Evolutionary conservation across 495 filamentous ascomycete species (phyloP).

Genomic region (Xylaria curta): DNA sequence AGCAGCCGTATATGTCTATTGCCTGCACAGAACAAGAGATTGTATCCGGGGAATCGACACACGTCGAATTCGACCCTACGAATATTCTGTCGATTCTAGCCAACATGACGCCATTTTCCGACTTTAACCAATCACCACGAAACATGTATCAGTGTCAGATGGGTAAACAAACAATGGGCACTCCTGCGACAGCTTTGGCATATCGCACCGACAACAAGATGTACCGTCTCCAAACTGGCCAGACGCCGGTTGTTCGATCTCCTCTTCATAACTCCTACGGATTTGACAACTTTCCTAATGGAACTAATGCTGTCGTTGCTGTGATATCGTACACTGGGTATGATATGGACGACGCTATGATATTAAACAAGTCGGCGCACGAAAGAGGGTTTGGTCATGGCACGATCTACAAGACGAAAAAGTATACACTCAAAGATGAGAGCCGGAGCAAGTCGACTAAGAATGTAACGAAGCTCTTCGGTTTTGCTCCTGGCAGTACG

Average conservation of each 20-base stretch:
- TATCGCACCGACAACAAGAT: conserved; percentile 97
- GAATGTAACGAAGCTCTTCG: conserved; percentile 76
- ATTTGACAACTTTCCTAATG: conserved; percentile 97
- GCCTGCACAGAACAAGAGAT: conserved; percentile 85
- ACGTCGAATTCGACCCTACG: conserved; percentile 93
- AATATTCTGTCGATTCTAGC: conserved; percentile 97
- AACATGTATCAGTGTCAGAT: conserved; percentile 99
- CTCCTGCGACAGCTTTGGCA: conserved; percentile 82
- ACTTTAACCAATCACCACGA: conserved; percentile 97
- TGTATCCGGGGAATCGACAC: conserved; percentile 82
- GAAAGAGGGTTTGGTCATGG: conserved; percentile 97
- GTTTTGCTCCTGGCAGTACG: conserved; percentile 75
- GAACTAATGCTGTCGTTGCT: conserved; percentile 94
- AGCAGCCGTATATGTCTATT: conserved; percentile 98
- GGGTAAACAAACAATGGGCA: conserved; percentile 99
- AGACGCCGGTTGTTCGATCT: conserved; percentile 91
- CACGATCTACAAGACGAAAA: conserved; percentile 97
- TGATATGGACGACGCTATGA: conserved; percentile 99
- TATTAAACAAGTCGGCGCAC: conserved; percentile 96
- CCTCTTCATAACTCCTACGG: conserved; percentile 95
- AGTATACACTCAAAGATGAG: conserved; percentile 78
- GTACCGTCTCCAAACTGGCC: conserved; percentile 93
- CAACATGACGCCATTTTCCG: conserved; percentile 98
- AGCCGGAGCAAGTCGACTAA: conserved; percentile 59
- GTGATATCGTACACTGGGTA: conserved; percentile 99